Evolutionary conservation across 371 early-diverging fungal species (phyloP).

Genomic region (Mucor ambiguus): DNA sequence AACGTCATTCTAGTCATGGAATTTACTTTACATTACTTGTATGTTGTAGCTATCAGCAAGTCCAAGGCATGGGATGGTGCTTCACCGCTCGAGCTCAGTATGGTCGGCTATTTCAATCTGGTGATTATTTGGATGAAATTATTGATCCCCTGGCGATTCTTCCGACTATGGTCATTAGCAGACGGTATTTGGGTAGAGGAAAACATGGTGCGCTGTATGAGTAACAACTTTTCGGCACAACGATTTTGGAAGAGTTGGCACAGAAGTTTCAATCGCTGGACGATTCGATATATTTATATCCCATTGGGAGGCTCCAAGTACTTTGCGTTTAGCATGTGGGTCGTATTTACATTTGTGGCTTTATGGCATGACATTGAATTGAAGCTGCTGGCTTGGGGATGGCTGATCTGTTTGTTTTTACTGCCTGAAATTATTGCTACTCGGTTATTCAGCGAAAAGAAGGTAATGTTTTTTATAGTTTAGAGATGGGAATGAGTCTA

Average conservation of each 20-base stretch:
- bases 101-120: conserved; percentile 84
- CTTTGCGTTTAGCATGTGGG: conserved; percentile 70
- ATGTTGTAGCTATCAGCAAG: conserved; percentile 87
- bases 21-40: conserved; percentile 74
- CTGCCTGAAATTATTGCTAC: conserved; percentile 80
- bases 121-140: conserved; percentile 90
- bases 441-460: conserved; percentile 58
- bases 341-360: conserved; percentile 94
- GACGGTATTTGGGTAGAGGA: conserved; percentile 89
- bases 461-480: conserved; percentile 31
- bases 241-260: conserved; percentile 97
- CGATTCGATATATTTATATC: conserved; percentile 88
- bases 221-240: conserved; percentile 87
- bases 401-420: conserved; percentile 86
- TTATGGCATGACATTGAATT: conserved; percentile 94
- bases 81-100: conserved; percentile 73
- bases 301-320: conserved; percentile 84
- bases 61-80: conserved; percentile 78
- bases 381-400: conserved; percentile 90
- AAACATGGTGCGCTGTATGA: conserved; percentile 94
- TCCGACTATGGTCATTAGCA: conserved; percentile 87
- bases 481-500: background rate
- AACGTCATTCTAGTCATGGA: conserved; percentile 78
- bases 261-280: conserved; percentile 87
- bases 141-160: conserved; percentile 92